Percentiles rank a stretch among this genome's conserved stretches.
These are phyloP conservation scores for Populus hybrid DNA, from an alignment of 441 rosid genomes.

Conservation along the genomic window DNA sequence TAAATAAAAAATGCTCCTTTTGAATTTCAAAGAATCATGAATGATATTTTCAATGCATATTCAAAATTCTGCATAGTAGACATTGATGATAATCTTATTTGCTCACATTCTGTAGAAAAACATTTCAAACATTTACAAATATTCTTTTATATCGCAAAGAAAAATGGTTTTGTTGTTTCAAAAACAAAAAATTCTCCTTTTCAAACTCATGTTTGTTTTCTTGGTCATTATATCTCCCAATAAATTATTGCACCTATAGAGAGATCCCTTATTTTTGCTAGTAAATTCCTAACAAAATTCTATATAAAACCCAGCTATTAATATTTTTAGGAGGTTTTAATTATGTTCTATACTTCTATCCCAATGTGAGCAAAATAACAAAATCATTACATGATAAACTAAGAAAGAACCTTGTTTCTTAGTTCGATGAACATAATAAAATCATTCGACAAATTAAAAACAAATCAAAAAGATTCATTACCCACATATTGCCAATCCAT, in stretches of 20 bases:
- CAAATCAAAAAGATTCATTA: neutral
- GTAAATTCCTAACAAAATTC: neutral
- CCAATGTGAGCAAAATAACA: neutral
- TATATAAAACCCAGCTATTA: neutral
- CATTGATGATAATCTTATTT: too few species aligned
- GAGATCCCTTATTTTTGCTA: neutral
- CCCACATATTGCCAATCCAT: neutral
- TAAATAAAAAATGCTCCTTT: too few species aligned
- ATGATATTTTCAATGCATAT: too few species aligned
- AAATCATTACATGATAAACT: neutral
- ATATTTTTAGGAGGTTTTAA: neutral
- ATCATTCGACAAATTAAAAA: neutral
- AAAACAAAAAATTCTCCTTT: too few species aligned
- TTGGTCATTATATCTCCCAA: neutral
- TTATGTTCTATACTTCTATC: neutral
- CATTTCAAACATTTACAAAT: too few species aligned
- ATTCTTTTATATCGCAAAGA: neutral
- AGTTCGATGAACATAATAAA: neutral
- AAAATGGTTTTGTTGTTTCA: too few species aligned
- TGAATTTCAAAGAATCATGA: too few species aligned
- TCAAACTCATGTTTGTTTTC: too few species aligned
- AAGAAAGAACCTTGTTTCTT: neutral
- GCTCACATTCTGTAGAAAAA: too few species aligned
- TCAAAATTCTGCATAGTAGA: too few species aligned
- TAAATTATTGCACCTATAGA: neutral